Percentiles rank a stretch among this genome's conserved stretches.
phyloP scores from a whole-genome alignment of 169 alveolate genomes.

The Fabrea salina region DNA sequence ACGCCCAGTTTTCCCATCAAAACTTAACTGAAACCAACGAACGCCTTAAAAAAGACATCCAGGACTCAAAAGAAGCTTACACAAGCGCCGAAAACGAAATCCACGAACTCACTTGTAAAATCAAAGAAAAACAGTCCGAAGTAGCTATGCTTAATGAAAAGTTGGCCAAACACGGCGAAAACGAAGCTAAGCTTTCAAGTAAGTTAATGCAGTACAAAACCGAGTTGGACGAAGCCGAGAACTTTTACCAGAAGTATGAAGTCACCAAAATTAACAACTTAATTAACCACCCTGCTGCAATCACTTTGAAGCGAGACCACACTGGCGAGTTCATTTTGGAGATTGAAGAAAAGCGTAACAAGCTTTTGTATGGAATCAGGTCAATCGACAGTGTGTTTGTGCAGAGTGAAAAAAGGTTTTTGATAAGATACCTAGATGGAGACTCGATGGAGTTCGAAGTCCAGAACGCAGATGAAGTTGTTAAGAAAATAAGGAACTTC shows the following conservation, averaged over 20 bases:
- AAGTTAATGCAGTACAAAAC: slow-evolving; percentile 21
- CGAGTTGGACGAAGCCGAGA: slow-evolving; percentile 20
- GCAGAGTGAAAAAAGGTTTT: slow-evolving; percentile 22
- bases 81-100: slow-evolving; percentile 4
- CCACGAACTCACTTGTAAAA: not conserved
- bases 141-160: not conserved
- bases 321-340: slow-evolving; percentile 14
- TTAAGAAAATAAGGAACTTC: not conserved
- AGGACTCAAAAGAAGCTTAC: not conserved
- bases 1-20: not conserved
- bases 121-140: not conserved
- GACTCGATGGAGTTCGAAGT: not conserved
- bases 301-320: not conserved
- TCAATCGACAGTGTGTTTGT: slow-evolving; percentile 8
- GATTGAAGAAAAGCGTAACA: not conserved
- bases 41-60: not conserved
- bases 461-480: not conserved
- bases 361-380: not conserved
- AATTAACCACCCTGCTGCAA: not conserved
- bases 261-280: not conserved
- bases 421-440: not conserved
- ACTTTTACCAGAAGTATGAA: slow-evolving; percentile 7
- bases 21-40: not conserved
- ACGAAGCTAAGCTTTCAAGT: slow-evolving; percentile 22
- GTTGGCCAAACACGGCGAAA: slow-evolving; percentile 1